Base-by-base conservation (phyloP, 208 protist species). In the Wallacemonas sp. region DNA sequence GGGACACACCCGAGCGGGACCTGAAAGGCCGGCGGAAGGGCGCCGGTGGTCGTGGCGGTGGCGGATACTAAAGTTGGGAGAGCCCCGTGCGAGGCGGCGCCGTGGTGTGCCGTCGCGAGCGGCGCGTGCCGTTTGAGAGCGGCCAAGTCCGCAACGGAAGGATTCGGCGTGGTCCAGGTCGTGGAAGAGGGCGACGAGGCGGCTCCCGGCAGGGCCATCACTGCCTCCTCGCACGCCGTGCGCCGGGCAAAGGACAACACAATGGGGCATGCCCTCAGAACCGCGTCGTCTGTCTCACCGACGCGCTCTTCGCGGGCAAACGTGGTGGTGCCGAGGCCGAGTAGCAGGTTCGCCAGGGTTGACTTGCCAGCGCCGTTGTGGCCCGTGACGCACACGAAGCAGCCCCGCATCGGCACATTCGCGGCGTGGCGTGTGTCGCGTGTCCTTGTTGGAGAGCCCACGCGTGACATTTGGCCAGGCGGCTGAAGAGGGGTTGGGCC, bases 331-430 rank as follows among this genome's bases (percentile, higher is more conserved):
- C n/a, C 41, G 14, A 92, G 63, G 8, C 66, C 79, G 6, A 92
- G 69, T 49, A 92, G 75, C 42, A 89, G 71, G 27, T 75, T 67
- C 1, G 84, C 46, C 0, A 89, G 68, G 11, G 86, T 88, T 59
- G 77, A 80, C 67, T 89, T 92, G 30, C 86, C 86, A 36, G 62
- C 66, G 24, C 82, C 77, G 68, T 75, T 84, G 15, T 62, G 62
- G 15, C 79, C 86, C 3, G 82, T 80, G 12, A 92, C 28, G 62
- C 80, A 86, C n/a, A 92, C 73, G 38, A 92, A 65, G 27, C 74
- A 75, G 1, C 83, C 83, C 19, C 56, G 56, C 27, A 44, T 64
- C 42, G 2, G n/a, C n/a, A n/a, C n/a, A n/a, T n/a, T n/a, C n/a
- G n/a, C n/a, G n/a, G n/a, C n/a, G n/a, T n/a, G n/a, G n/a, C n/a